These are phyloP conservation scores for Lolium multiflorum DNA, from an alignment of 176 grass and related monocot species.

Conservation along the genomic window DNA sequence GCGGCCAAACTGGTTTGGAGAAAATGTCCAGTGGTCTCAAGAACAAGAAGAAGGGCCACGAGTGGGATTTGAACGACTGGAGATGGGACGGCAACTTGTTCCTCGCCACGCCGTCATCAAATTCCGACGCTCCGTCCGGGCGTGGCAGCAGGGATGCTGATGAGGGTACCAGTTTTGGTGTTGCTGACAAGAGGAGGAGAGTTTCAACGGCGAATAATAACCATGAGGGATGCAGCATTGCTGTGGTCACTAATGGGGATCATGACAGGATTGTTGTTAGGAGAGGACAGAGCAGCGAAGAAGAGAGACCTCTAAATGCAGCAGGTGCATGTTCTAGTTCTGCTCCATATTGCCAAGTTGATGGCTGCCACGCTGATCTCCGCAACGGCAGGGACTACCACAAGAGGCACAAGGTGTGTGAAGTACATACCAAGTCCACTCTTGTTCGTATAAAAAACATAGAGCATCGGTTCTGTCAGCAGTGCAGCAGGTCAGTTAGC, in stretches of 20 bases:
- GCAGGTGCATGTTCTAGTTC: conserved; percentile 44
- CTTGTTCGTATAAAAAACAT: conserved; percentile 47
- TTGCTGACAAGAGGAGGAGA: conserved; percentile 63
- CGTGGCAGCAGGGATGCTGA: conserved; percentile 46
- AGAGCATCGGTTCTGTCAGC: conserved; percentile 86
- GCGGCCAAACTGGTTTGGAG: neutral
- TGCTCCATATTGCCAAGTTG: conserved; percentile 69
- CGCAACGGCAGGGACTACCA: conserved; percentile 72
- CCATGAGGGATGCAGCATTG: conserved; percentile 39
- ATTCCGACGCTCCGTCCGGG: conserved; percentile 1
- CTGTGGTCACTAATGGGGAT: neutral
- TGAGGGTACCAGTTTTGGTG: conserved; percentile 47
- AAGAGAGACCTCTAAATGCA: conserved; percentile 38
- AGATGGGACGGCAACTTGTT: conserved; percentile 61
- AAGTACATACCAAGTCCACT: conserved; percentile 64
- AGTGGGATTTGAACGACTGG: conserved; percentile 69
- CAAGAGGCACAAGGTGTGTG: conserved; percentile 85
- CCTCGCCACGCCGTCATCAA: conserved; percentile 45
- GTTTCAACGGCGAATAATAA: conserved; percentile 48
- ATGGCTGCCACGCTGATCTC: conserved; percentile 60
- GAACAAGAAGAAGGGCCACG: conserved; percentile 49
- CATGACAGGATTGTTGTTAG: conserved; percentile 5
- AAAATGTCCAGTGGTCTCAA: conserved; percentile 34
- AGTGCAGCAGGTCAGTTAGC: conserved; percentile 81
- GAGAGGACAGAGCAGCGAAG: conserved; percentile 38